Conservation (phyloP, 176 grass and related monocot species). For the Raddia guianensis region DNA sequence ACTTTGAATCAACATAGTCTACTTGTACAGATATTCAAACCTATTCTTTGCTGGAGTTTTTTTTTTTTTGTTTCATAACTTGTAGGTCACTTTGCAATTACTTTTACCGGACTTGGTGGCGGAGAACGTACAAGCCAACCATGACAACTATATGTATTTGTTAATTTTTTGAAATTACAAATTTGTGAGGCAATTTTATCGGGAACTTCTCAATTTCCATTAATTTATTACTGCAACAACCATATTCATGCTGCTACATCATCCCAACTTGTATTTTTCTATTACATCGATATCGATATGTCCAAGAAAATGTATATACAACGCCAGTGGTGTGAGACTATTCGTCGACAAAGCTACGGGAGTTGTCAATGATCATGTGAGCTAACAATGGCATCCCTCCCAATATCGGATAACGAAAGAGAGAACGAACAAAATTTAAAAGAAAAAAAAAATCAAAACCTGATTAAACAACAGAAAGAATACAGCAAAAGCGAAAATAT, state of each 20-base stretch:
- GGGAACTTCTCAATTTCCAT: conserved; percentile 23
- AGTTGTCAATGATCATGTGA: conserved; percentile 17
- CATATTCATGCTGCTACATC: conserved; percentile 1
- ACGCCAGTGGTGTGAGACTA: conserved; percentile 15
- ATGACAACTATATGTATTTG: background rate
- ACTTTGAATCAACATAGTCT: no score
- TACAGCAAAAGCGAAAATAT: no score
- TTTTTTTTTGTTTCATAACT: background rate
- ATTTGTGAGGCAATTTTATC: background rate
- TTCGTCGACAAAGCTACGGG: conserved; percentile 28
- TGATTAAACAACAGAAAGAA: no score
- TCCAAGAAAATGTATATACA: background rate
- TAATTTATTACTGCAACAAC: conserved; percentile 24
- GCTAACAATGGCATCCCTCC: conserved; percentile 25
- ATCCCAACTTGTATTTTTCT: conserved; percentile 12
- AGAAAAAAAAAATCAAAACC: no score
- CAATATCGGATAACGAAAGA: background rate
- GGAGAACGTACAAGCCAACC: background rate
- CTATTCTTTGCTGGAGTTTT: no score
- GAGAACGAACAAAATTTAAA: background rate
- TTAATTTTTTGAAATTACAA: background rate
- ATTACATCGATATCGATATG: background rate
- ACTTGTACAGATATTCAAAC: no score
- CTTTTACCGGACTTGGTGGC: background rate
- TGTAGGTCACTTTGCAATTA: background rate